Percentiles rank a stretch among this genome's conserved stretches.
Conservation (phyloP, 768 basidiomycete genomes). For the Psilocybe sp. region DNA sequence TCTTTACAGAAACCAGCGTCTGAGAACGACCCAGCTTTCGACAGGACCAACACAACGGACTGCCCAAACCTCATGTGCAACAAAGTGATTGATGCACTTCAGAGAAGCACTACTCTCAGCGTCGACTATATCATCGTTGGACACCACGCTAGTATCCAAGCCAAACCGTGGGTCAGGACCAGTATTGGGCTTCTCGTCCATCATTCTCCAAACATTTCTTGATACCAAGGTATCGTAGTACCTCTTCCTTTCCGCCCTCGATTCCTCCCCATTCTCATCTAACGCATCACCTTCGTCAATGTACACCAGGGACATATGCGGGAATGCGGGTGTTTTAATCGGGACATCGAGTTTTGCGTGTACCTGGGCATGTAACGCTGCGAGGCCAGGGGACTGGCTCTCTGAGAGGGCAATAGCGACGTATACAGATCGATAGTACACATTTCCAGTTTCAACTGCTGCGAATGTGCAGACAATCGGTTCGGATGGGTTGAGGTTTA, state of each 20-base stretch:
- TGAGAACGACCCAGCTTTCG: constrained; percentile 52
- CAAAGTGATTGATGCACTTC: constrained; percentile 41
- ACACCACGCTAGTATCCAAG: too few relatives aligned
- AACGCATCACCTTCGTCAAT: constrained; percentile 60
- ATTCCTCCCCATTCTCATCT: constrained; percentile 51
- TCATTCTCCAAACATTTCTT: constrained; percentile 28
- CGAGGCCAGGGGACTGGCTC: constrained; percentile 35
- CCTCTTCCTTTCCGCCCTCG: constrained; percentile 44
- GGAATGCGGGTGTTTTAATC: constrained; percentile 54
- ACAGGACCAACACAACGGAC: constrained; percentile 60
- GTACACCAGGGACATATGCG: constrained; percentile 76
- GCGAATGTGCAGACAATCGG: constrained; percentile 38
- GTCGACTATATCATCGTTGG: too few relatives aligned
- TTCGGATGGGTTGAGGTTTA: too few relatives aligned
- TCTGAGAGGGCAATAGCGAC: constrained; percentile 38
- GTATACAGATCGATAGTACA: constrained; percentile 74
- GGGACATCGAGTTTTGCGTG: constrained; percentile 34
- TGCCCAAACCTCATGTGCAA: constrained; percentile 54
- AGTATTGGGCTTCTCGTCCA: constrained; percentile 6
- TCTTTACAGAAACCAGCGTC: constrained; percentile 16
- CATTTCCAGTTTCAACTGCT: constrained; percentile 52
- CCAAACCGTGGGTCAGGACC: not conserved
- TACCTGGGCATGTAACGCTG: constrained; percentile 46
- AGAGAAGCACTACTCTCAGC: constrained; percentile 1
- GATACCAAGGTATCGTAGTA: constrained; percentile 40